Conservation (phyloP, 306 rosid species). For the Citrullus amarus region DNA sequence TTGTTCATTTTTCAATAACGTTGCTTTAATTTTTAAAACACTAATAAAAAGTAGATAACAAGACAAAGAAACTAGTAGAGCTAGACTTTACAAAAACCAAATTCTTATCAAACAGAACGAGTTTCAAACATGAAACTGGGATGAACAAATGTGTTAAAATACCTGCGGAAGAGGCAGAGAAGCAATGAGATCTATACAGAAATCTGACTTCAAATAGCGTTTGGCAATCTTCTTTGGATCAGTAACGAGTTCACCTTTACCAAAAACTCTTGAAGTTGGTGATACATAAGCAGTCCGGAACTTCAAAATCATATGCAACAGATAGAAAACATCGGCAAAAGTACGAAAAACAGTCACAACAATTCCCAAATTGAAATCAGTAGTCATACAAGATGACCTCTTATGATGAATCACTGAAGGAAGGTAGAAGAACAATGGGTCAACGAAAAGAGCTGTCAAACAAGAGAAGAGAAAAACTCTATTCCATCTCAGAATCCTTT, state of each 20-base stretch:
- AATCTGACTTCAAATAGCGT: conserved; percentile 60
- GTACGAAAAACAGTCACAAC: conserved; percentile 66
- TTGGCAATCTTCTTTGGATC: conserved; percentile 48
- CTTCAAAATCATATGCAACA: conserved; percentile 56
- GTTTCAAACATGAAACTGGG: too few relatives aligned
- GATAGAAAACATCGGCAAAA: conserved; percentile 60
- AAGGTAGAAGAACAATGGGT: conserved; percentile 78
- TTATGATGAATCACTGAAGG: conserved; percentile 36
- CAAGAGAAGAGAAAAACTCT: conserved; percentile 53
- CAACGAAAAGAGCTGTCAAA: conserved; percentile 63
- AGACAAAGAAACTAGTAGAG: too few relatives aligned
- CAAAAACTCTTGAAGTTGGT: conserved; percentile 79
- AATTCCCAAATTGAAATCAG: conserved; percentile 65
- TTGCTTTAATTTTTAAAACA: too few relatives aligned
- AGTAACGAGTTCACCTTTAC: conserved; percentile 84
- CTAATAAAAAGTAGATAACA: too few relatives aligned
- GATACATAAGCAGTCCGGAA: conserved; percentile 74
- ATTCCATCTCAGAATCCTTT: conserved; percentile 61
- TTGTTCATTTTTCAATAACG: too few relatives aligned
- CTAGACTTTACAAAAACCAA: too few relatives aligned
- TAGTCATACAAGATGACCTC: conserved; percentile 47
- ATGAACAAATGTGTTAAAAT: background rate
- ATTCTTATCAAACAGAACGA: too few relatives aligned
- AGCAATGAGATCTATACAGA: conserved; percentile 66
- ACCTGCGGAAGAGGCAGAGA: conserved; percentile 96